Evolutionary conservation across 257 asterid species (phyloP), one percentile per base, ranked within the genome.

Genomic region (Nicotiana knightiana): DNA sequence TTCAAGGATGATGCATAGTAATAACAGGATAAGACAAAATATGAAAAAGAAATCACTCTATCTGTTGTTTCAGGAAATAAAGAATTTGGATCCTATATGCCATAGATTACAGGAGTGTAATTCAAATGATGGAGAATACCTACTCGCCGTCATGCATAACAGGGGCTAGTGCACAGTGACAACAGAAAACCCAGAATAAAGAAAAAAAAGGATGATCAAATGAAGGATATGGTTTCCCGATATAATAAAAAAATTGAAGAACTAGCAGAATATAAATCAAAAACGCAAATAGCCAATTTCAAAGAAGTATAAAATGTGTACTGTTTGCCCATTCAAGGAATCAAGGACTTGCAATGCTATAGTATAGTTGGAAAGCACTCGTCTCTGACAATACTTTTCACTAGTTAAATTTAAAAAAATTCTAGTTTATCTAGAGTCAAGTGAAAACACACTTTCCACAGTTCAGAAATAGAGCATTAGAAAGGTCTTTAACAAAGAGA

Each of bases 1-100:
- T 26, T 75, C 80, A 75, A 75, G 46, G 80, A 51, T 75, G 80
- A 75, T 35, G 21, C 33, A 75, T 48, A 75, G 28, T 28, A 51
- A 26, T 13, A 75, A 17, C 28, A 26, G 80, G 63, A 26, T 13
- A 75, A n/a, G 13, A 26, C 63, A 46, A 15, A 15, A 51, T 51
- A 26, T 33, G 63, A 75, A 75, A 26, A 15, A 51, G 43, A 73
- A 48, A 51, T 3, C 24, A 24, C 9, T 12, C 0, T 6, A 21
- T 73, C 62, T 24, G 43, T 48, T 61, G 59, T 75, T 35, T 51
- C 80, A 51, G n/a, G 63, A 51, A 48, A 75, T 51, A 75, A 75
- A 75, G n/a, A 75, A 26, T 32, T 7, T 51, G 80, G 63, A 75
- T 75, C 63, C 80, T 8, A 15, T 7, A 51, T 3, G 28, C 28